Percentiles rank a stretch among this genome's conserved stretches.
These are phyloP conservation scores for Lentinula edodes DNA, from an alignment of 768 basidiomycete genomes.

Conservation along the genomic window DNA sequence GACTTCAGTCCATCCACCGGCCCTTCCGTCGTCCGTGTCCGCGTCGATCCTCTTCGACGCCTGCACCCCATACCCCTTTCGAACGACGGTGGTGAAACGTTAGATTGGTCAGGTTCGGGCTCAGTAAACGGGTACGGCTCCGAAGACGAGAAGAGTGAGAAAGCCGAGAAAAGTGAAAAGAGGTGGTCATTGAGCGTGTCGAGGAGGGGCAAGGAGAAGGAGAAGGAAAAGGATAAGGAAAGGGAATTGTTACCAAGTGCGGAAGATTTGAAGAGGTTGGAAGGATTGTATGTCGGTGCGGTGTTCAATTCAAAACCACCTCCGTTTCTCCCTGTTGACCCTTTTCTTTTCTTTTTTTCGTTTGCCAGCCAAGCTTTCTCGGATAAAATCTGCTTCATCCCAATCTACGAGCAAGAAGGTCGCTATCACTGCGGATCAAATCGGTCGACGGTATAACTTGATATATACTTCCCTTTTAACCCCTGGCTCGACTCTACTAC, in stretches of 20 bases:
- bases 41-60: not conserved
- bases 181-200: not conserved
- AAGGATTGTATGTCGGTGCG: conserved; percentile 51
- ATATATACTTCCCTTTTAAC: conserved; percentile 28
- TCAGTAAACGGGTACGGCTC: conserved; percentile 19
- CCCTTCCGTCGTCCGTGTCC: conserved; percentile 18
- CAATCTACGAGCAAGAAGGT: conserved; percentile 60
- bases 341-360: too few species aligned
- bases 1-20: conserved; percentile 69
- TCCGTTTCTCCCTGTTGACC: not conserved
- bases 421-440: conserved; percentile 56
- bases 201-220: not conserved
- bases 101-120: conserved; percentile 62
- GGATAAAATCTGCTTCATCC: conserved; percentile 44
- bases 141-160: conserved; percentile 33
- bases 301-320: not conserved
- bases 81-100: conserved; percentile 58
- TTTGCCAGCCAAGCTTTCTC: conserved; percentile 48
- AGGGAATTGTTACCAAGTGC: conserved; percentile 40
- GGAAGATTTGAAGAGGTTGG: conserved; percentile 52
- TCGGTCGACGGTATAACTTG: conserved; percentile 60
- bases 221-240: conserved; percentile 20
- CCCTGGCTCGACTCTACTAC: too few species aligned
- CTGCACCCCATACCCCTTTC: conserved; percentile 64
- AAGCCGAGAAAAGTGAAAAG: not conserved